Evolutionary conservation across 768 basidiomycete genomes (phyloP), one percentile per base, ranked within the genome.

Genomic region (Phaeotremella skinneri): DNA sequence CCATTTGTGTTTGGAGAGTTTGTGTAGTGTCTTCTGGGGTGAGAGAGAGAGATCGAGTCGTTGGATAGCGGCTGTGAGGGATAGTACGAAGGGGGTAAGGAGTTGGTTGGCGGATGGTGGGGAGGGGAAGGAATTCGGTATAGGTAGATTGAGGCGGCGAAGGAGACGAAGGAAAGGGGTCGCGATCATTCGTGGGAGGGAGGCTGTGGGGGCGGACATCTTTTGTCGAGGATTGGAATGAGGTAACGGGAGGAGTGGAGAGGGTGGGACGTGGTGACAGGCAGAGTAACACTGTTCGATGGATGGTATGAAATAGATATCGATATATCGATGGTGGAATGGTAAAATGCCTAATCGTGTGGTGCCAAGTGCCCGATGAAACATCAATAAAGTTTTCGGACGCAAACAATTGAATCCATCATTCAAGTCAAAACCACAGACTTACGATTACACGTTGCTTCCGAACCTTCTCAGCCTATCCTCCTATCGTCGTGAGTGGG

Each of bases 11-110:
- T 59, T 50, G 9, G 56, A 55, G 6, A 75, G 53, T 42, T 59
- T 59, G 5, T 49, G 52, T 3, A 76, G 52, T 2, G 73, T 75
- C 23, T 69, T 67, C 20, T 58, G 55, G 9, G 75, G 73, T 49
- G 72, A 63, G 7, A 55, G 20, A 1, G 72, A 73, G 6, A 65
- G 62, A 55, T 76, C 73, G 4, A 76, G 63, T 11, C 75, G 65
- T 42, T 73, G 66, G 1, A 75, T 20, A 0, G 72, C 67, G 13
- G 72, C 64, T 20, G 62, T 55, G 23, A 76, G 29, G 20, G 70
- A 63, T 26, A 70, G 61, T 11, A 66, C 55, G 16, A 76, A 45
- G 4, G 69, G 60, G 0, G 67, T 59, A 48, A 67, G 29, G 34
- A 65, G 49, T 54, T 26, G 66, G 66, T 21, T 43, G 32, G 31